Conservation (phyloP, 345 rosid genomes). For the Melaleuca alternifolia region DNA sequence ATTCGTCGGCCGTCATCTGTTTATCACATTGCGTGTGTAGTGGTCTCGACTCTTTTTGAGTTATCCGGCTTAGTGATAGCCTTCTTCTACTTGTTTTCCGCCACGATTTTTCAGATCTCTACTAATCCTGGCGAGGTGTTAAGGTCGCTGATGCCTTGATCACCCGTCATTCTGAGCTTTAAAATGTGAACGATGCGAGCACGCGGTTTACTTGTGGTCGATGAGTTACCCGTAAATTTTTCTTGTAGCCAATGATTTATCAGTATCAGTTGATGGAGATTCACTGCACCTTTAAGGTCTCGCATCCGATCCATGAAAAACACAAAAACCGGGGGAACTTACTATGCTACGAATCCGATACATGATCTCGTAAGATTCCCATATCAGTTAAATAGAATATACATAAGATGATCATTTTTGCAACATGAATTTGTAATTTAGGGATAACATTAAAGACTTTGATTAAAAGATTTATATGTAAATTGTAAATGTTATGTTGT, state of each 20-base stretch:
- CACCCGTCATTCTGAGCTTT: not conserved
- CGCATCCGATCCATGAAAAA: not conserved
- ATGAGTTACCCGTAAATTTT: not conserved
- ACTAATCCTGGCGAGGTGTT: not conserved
- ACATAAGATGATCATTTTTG: not conserved
- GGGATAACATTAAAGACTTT: not conserved
- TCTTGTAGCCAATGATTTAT: not conserved
- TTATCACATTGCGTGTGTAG: not conserved
- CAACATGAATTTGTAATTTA: not conserved
- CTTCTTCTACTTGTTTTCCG: not conserved
- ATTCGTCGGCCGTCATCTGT: not conserved
- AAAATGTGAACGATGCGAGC: not conserved
- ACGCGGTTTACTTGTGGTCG: not conserved
- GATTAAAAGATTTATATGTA: too few species aligned
- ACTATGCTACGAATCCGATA: not conserved
- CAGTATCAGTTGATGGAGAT: not conserved
- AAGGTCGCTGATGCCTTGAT: not conserved
- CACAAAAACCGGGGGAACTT: not conserved
- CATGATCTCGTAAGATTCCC: not conserved
- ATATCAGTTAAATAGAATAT: not conserved
- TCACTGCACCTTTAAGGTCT: not conserved
- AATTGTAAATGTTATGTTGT: too few species aligned
- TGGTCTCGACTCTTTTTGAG: not conserved
- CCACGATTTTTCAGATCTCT: not conserved
- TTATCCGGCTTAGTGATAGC: not conserved